Evolutionary conservation across 208 protist species (phyloP).

Genomic region (Herpetomonas samuelpessoai): DNA sequence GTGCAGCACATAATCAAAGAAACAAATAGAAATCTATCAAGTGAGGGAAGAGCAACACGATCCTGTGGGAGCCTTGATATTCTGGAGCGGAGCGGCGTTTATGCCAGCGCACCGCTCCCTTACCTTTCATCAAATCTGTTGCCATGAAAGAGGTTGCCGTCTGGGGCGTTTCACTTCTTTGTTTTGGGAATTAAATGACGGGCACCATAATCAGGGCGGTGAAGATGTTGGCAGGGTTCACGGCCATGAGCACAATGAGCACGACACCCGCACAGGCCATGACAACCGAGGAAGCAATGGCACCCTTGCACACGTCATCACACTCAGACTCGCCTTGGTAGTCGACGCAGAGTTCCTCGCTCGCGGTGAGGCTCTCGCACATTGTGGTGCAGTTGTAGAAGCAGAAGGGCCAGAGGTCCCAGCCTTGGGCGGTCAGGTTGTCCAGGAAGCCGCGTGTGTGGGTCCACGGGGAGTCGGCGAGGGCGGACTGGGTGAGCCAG

Average conservation of each 20-base stretch:
- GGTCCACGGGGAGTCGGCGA: slow-evolving; percentile 31
- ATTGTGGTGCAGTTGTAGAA: slow-evolving; percentile 39
- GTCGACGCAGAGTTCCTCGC: slow-evolving; percentile 20
- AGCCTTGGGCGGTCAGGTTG: neutral
- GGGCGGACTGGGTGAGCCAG: slow-evolving; percentile 12
- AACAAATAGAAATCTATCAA: too few relatives aligned
- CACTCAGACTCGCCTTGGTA: slow-evolving; percentile 19
- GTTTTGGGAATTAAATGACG: too few relatives aligned
- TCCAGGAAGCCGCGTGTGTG: slow-evolving; percentile 39
- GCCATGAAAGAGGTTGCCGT: too few relatives aligned
- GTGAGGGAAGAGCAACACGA: too few relatives aligned
- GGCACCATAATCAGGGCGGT: slow-evolving; percentile 38
- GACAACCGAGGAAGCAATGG: slow-evolving; percentile 49
- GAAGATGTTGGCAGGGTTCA: slow-evolving; percentile 47
- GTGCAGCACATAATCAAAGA: too few relatives aligned
- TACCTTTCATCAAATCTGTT: too few relatives aligned
- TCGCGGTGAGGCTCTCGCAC: slow-evolving; percentile 21
- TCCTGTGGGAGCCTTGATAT: too few relatives aligned
- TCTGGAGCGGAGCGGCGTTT: too few relatives aligned
- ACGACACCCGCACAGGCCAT: slow-evolving; percentile 28
- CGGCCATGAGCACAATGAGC: slow-evolving; percentile 24
- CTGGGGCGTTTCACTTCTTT: too few relatives aligned
- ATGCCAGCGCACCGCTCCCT: too few relatives aligned
- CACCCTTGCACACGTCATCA: slow-evolving; percentile 67
- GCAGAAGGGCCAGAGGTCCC: slow-evolving; percentile 32